Base-by-base conservation (phyloP, 257 asterid genomes). In the Catharanthus roseus region DNA sequence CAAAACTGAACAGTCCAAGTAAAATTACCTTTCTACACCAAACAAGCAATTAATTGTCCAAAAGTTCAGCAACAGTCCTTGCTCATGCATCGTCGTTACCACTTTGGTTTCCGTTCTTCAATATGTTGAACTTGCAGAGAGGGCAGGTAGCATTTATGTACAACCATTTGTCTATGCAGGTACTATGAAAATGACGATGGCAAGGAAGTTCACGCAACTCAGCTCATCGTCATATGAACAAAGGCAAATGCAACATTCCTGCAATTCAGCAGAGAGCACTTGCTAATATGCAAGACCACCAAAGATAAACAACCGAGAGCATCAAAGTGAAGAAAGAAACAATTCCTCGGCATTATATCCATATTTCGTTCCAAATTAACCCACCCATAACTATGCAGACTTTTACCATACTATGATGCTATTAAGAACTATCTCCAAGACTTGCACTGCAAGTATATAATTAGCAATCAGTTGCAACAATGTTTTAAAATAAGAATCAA, bases 241-340 rank as follows among this genome's bases (percentile, higher is more conserved):
- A 19, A 93, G 89, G 88, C 99, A 93, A 57, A 93, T 88, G 81
- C 99, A 93, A 61, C 99, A 93, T 85, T 93, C 99, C 99, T 93
- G 79, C 77, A 74, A 71, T 72, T 50, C 72, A 67, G 72, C 55
- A 60, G n/a, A n/a, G n/a, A n/a, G n/a, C n/a, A n/a, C n/a, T n/a
- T n/a, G n/a, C n/a, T n/a, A 24, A 4, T 9, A 49, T n/a, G 76
- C 41, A 19, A 8, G 15, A 3, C 10, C 31, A 28, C 23, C 60
- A 33, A 53, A 50, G 7, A 67, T 9, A 67, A 1, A 18, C 12
- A 68, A 13, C 49, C 29, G 33, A 10, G 6, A 50, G 15, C 36
- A 34, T n/a, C 41, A 11, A 45, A 29, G 12, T 33, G 44, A 12
- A 51, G 0, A n/a, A n/a, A n/a, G 10, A 44, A 66, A 29, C 41